phyloP scores from a whole-genome alignment of 2,329 filamentous ascomycete species.

The Didymosphaeria variabile region DNA sequence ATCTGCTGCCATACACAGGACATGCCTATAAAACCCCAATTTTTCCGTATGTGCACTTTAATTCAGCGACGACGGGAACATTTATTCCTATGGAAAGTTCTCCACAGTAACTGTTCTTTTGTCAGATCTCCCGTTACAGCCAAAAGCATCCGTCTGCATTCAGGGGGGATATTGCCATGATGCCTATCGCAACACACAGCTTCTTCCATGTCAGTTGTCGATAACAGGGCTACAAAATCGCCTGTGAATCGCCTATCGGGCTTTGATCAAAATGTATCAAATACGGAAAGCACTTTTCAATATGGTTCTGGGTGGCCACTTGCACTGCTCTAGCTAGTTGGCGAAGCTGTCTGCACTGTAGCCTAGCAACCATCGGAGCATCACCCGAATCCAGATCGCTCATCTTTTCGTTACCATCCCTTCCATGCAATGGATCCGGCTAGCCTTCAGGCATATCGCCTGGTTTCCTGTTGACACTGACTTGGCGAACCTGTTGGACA shows the following conservation, averaged over 20 bases:
- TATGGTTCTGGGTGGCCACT: not conserved
- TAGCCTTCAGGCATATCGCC: no score
- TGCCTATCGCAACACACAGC: not conserved
- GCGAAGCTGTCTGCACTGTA: no score
- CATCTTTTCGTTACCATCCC: no score
- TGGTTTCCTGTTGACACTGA: no score
- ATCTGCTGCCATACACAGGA: not conserved
- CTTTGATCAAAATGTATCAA: not conserved
- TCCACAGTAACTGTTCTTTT: not conserved
- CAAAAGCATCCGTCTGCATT: not conserved
- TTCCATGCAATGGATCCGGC: no score
- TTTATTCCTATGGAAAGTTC: not conserved
- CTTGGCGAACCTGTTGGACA: no score
- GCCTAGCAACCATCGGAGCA: no score
- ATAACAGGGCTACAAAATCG: not conserved
- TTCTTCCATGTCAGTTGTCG: not conserved
- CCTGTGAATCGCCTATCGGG: not conserved
- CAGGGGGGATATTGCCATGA: not conserved
- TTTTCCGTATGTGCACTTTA: not conserved
- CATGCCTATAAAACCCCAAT: not conserved
- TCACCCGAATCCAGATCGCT: no score
- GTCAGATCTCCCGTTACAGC: not conserved
- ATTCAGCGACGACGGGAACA: not conserved
- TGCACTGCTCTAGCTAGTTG: no score
- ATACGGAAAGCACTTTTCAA: not conserved